A percentile compares a stretch with the other conserved stretches of the same genome.
Evolutionary conservation across 108 stramenopile genomes (phyloP).

Genomic region (Cafeteria roenbergensis): DNA sequence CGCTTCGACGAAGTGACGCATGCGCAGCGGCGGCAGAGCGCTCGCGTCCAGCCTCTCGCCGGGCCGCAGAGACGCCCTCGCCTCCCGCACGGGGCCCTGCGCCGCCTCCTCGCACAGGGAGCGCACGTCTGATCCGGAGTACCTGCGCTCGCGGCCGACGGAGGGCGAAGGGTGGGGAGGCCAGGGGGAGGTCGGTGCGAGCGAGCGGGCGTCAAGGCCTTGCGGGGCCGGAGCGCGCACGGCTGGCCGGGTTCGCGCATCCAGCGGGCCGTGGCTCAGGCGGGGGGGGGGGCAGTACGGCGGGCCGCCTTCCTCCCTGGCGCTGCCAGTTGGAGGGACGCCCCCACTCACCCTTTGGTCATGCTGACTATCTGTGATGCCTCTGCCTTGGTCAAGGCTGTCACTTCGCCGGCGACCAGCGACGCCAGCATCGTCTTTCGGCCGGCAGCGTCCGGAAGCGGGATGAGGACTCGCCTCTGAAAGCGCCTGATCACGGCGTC

Average conservation of each 20-base stretch:
- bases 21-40: no score
- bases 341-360: slow-evolving; percentile 24
- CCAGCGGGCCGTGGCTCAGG: no score
- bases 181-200: no score
- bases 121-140: slow-evolving; percentile 48
- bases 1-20: neutral
- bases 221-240: no score
- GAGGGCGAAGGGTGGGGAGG: no score
- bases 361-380: slow-evolving; percentile 13
- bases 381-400: slow-evolving; percentile 5
- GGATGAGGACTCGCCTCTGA: slow-evolving; percentile 62
- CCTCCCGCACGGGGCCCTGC: slow-evolving; percentile 48
- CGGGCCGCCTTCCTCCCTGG: no score
- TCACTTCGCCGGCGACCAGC: slow-evolving; percentile 13
- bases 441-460: slow-evolving; percentile 58
- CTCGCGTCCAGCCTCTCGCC: neutral
- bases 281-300: no score
- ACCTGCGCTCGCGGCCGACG: no score
- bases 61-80: slow-evolving; percentile 18
- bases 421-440: slow-evolving; percentile 48
- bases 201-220: no score
- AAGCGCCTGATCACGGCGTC: slow-evolving; percentile 69
- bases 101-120: slow-evolving; percentile 56
- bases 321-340: slow-evolving; percentile 14
- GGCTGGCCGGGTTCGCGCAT: no score